phyloP scores from a whole-genome alignment of 768 basidiomycete genomes.

The Tremella mesenterica region DNA sequence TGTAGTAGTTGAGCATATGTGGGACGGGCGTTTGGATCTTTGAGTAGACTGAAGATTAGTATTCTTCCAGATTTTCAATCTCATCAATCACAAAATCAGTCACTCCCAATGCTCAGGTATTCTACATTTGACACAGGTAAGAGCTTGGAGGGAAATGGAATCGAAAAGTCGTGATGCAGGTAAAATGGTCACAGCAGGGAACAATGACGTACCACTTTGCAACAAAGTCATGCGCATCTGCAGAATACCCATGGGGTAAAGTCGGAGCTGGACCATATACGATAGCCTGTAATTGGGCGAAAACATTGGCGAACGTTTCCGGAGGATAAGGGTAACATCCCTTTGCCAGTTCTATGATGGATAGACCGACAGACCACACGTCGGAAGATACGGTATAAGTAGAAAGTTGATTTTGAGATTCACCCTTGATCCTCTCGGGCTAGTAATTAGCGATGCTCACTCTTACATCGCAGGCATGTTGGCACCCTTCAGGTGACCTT shows the following conservation, averaged over 20 bases:
- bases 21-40: constrained; percentile 68
- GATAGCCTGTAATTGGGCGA: constrained; percentile 93
- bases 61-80: too few species aligned
- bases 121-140: constrained; percentile 1
- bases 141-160: too few species aligned
- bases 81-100: not conserved
- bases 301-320: constrained; percentile 93
- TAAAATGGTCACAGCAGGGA: not conserved
- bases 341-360: constrained; percentile 83
- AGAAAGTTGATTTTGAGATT: constrained; percentile 71
- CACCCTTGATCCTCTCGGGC: constrained; percentile 95
- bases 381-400: constrained; percentile 96
- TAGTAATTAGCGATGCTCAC: too few species aligned
- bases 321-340: constrained; percentile 91
- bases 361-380: constrained; percentile 88
- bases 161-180: too few species aligned
- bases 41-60: constrained; percentile 52
- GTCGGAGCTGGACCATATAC: constrained; percentile 88
- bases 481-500: too few species aligned
- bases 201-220: constrained; percentile 52
- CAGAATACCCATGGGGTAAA: constrained; percentile 63
- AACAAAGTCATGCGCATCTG: constrained; percentile 73
- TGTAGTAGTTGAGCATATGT: constrained; percentile 74
- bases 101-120: not conserved
- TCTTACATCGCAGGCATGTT: too few species aligned